Evolutionary conservation across 352 stramenopile species (phyloP), one percentile per base, ranked within the genome.

Genomic region (Phytophthora constricta): DNA sequence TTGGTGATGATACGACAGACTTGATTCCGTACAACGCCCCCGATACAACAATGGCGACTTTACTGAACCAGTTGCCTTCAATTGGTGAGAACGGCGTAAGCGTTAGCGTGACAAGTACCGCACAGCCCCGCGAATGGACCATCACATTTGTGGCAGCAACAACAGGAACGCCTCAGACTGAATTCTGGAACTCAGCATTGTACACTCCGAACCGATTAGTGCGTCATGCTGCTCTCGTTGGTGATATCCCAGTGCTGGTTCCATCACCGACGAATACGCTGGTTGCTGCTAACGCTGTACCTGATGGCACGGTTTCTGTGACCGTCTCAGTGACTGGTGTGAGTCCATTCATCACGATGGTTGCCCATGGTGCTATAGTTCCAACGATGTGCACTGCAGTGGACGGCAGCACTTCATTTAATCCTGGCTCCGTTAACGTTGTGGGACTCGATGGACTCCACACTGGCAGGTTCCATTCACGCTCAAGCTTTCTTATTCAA

Each of bases 401-500:
- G 2, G 86, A 92, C 48, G 74, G 71, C 5, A 72, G 65, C 49
- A 89, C 79, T 16, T 49, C 70, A 2, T 95, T 74, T 20, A 91
- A 82, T 67, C 85, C 87, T 1, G 85, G 85, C 1, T 81, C 81
- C 0, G 62, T 84, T 28, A 90, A 90, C 52, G 60, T 31, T n/a
- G 73, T 90, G 2, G 86, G 86, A 0, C 72, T 81, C 9, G 62
- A 84, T 37, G 87, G 86, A 3, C 77, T 96, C 1, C 82, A 89
- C 56, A 80, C 62, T 7, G 87, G 84, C 13, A 88, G 68, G 22
- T 93, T 86, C 48, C 82, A 87, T 58, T 93, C 86, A 3, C 53
- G 55, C 0, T 88, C 83, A 17, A 91, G 70, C 23, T 99, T 99
- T 59, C 74, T 92, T 20, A 98, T 99, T 62, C 92, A 99, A 70